Evolutionary conservation across 2,329 filamentous ascomycete species (phyloP), one percentile per base, ranked within the genome.

Genomic region (Diaporthe helianthi): DNA sequence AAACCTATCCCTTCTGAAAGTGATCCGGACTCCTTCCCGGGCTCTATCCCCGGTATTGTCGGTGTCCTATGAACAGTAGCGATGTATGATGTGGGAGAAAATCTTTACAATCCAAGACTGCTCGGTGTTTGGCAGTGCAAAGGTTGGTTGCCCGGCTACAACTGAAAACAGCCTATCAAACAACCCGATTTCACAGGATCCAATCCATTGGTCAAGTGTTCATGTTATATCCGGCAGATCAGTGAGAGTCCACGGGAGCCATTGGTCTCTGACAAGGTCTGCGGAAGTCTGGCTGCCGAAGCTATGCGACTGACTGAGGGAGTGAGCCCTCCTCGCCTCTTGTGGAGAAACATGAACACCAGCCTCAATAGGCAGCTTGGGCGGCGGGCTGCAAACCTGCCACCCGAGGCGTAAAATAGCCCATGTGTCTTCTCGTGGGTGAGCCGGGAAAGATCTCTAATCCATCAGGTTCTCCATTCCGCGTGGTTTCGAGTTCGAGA

Each of bases 401-500:
- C n/a, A 12, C 9, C n/a, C 44, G 4, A 47, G 44, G n/a, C n/a
- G n/a, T 47, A 3, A 5, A 4, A 12, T 12, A 47, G n/a, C 44
- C 44, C n/a, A 9, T 22, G 44, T 12, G 10, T 47, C 41, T 33
- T 17, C 51, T 41, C 44, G 68, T 31, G 44, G 64, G 29, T 49
- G 15, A 9, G 15, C 51, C 60, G 8, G 22, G n/a, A 46, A 65
- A 53, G 67, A 49, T 12, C 26, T 51, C 70, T 71, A 75, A 65
- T 83, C 76, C 69, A 84, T 77, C 19, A 84, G 71, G n/a, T 73
- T 73, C 24, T 72, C 75, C 79, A 85, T 80, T 36, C 78, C 79
- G 19, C 76, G 77, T 5, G 83, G 84, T 24, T 81, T 74, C 4
- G 79, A 80, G 33, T 75, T 79, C 8, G 83, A 82, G 31, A 83